Evolutionary conservation across 495 filamentous ascomycete genomes (phyloP), one percentile per base, ranked within the genome.

Genomic region (Geoglossum glabrum): DNA sequence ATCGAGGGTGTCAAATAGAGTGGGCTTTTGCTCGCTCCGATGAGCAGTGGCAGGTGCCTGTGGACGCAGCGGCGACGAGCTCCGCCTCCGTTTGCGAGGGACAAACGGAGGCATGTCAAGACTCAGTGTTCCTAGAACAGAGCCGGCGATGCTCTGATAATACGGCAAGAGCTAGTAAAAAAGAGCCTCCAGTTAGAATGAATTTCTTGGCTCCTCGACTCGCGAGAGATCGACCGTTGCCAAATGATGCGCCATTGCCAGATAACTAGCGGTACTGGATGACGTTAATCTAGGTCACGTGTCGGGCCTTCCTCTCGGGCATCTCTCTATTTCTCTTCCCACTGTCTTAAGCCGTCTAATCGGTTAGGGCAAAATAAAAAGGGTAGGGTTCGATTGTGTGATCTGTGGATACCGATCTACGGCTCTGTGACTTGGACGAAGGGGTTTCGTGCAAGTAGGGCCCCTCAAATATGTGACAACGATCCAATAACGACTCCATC

Each of bases 1-100:
- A 27, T 60, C 59, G 11, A 60, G 30, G 10, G 59, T 46, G 27
- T 60, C 59, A 46, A 60, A 60, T 0, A 60, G 13, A 11, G 54
- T 59, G 28, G 59, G 59, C 59, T 58, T 60, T 57, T 27, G 36
- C 28, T 33, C 25, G 40, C 33, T 17, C 27, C 19, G 46, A 2
- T 26, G 4, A 0, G 11, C 5, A 17, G 25, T 25, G 10, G 28
- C 17, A 17, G 31, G 8, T 19, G 52, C 13, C 28, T 21, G 3
- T 21, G 40, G 40, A 34, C 31, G 31, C 40, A 21, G 3, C 23
- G 34, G 34, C 21, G 56, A 58, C 3, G 40, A 27, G 19, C 36
- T 27, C 33, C 43, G 56, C 23, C 30, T 36, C n/a, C 56, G 33
- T 49, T 58, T 58, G 56, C 25, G 34, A 3, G 56, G 56, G 15